A percentile compares a stretch with the other conserved stretches of the same genome.
Evolutionary conservation across 2,329 filamentous ascomycete species (phyloP).

Genomic region (Ophiocordyceps camponoti-leonardi): DNA sequence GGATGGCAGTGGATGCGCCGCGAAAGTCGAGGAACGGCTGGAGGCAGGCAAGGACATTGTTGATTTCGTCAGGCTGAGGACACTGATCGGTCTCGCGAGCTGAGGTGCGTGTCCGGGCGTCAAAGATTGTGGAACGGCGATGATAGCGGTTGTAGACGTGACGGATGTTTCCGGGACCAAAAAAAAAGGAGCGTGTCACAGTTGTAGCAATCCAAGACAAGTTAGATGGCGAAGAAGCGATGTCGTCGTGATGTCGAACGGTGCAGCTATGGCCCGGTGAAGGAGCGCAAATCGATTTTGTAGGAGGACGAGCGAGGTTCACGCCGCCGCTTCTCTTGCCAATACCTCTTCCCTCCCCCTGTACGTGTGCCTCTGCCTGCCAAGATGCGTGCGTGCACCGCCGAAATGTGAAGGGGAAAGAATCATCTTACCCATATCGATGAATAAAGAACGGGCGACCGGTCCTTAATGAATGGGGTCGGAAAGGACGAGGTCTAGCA

Average conservation of each 20-base stretch:
- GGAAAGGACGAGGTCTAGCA: slow-evolving; percentile 14
- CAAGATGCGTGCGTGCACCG: slow-evolving; percentile 7
- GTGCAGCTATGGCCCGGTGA: slow-evolving; percentile 7
- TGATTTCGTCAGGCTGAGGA: slow-evolving; percentile 26
- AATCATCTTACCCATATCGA: slow-evolving; percentile 23
- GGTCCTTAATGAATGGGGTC: slow-evolving; percentile 9
- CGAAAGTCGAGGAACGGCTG: slow-evolving; percentile 3
- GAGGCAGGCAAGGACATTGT: slow-evolving; percentile 4
- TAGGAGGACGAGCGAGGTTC: background rate
- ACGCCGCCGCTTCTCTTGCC: background rate
- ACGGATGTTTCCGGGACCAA: slow-evolving; percentile 13
- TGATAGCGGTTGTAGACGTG: slow-evolving; percentile 7
- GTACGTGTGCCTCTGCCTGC: slow-evolving; percentile 8
- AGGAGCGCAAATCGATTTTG: slow-evolving; percentile 2
- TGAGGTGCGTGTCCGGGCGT: slow-evolving; percentile 5
- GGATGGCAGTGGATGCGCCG: slow-evolving; percentile 5
- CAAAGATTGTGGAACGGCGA: background rate
- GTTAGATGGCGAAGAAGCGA: slow-evolving; percentile 25
- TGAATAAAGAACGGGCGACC: slow-evolving; percentile 20
- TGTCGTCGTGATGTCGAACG: slow-evolving; percentile 15
- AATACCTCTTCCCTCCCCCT: slow-evolving; percentile 3
- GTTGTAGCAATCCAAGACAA: slow-evolving; percentile 23
- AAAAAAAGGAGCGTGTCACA: slow-evolving; percentile 5
- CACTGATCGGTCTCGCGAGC: slow-evolving; percentile 28
- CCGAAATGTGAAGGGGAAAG: slow-evolving; percentile 9